Conservation (phyloP, 805 yeast genomes). For the Wickerhamomyces bovis region DNA sequence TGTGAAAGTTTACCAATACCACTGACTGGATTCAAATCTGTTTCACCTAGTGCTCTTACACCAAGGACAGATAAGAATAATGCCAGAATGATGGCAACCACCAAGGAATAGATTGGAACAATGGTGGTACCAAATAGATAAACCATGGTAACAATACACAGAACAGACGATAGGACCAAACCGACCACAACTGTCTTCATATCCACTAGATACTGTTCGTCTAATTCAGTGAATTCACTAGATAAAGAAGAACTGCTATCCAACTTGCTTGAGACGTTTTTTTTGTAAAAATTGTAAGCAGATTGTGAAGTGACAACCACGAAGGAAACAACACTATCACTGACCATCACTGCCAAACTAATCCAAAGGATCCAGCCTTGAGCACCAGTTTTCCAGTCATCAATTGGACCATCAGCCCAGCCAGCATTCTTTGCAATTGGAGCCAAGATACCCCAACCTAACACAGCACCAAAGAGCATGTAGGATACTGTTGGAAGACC, state of each 20-base stretch:
- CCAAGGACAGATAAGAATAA: slow-evolving; percentile 78
- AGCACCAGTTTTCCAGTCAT: slow-evolving; percentile 90
- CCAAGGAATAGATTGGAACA: slow-evolving; percentile 65
- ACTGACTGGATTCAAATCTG: slow-evolving; percentile 93
- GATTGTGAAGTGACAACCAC: slow-evolving; percentile 51
- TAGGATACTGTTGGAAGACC: slow-evolving; percentile 86
- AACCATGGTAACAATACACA: slow-evolving; percentile 62
- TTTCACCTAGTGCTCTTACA: slow-evolving; percentile 92
- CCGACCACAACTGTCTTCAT: slow-evolving; percentile 50
- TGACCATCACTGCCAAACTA: slow-evolving; percentile 87
- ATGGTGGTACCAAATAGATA: slow-evolving; percentile 57
- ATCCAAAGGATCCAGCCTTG: slow-evolving; percentile 99
- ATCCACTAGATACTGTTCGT: slow-evolving; percentile 44
- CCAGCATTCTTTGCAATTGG: slow-evolving; percentile 63
- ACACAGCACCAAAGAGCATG: slow-evolving; percentile 82
- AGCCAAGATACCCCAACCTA: slow-evolving; percentile 92
- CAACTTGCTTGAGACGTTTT: not conserved
- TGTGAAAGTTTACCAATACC: slow-evolving; percentile 96
- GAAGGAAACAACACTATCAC: slow-evolving; percentile 82
- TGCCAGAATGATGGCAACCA: slow-evolving; percentile 68
- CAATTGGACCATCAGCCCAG: slow-evolving; percentile 89
- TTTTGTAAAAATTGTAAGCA: slow-evolving; percentile 17
- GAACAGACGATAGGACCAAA: slow-evolving; percentile 52
- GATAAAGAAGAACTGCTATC: not conserved
- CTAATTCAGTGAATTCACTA: slow-evolving; percentile 22